Evolutionary conservation across 345 rosid species (phyloP).

Genomic region (Eucalyptus leucophloia): DNA sequence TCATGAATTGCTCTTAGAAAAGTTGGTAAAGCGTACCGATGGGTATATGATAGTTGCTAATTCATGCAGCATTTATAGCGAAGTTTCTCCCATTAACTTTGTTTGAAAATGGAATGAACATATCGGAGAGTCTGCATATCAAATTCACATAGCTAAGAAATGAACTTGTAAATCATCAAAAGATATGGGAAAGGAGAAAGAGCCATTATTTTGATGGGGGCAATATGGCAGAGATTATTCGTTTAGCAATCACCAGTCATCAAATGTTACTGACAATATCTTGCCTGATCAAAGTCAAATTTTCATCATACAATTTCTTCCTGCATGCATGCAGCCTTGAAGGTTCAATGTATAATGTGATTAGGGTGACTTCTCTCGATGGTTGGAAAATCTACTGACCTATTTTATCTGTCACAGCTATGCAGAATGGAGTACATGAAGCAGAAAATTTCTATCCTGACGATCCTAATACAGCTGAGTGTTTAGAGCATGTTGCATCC

Average conservation of each 20-base stretch:
- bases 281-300: not conserved
- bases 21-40: not conserved
- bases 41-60: not conserved
- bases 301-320: not conserved
- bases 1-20: not conserved
- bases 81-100: not conserved
- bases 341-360: not conserved
- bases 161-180: not conserved
- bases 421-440: slow-evolving; percentile 32
- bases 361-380: not conserved
- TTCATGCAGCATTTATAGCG: not conserved
- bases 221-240: not conserved
- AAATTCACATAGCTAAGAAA: not conserved
- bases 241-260: not conserved
- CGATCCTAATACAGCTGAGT: slow-evolving; percentile 24
- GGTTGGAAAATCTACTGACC: not conserved
- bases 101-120: not conserved
- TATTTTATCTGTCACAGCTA: slow-evolving; percentile 10
- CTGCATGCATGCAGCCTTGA: not conserved
- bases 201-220: not conserved
- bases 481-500: slow-evolving; percentile 36
- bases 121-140: not conserved
- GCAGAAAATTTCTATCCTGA: slow-evolving; percentile 33
- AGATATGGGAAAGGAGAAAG: not conserved
- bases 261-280: not conserved